A percentile compares a stretch with the other conserved stretches of the same genome.
Conservation (phyloP, 148 eudicot species). For the Polygonum aviculare region DNA sequence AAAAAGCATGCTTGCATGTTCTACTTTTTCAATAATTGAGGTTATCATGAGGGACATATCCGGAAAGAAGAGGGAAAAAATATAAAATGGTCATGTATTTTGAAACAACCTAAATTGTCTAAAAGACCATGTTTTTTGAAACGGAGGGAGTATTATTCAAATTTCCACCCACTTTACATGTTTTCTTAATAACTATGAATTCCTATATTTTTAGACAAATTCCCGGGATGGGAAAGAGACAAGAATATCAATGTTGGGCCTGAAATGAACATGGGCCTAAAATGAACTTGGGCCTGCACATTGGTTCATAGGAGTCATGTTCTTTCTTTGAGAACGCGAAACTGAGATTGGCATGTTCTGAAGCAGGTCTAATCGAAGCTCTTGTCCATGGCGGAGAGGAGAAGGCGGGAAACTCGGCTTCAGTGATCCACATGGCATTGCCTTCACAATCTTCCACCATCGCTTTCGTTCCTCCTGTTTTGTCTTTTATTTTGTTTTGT, state of each 20-base stretch:
- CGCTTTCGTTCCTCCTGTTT: neutral
- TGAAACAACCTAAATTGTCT: too few relatives aligned
- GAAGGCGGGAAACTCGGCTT: neutral
- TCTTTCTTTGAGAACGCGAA: neutral
- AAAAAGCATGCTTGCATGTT: too few relatives aligned
- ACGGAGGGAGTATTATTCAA: too few relatives aligned
- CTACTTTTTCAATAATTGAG: too few relatives aligned
- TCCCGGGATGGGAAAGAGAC: too few relatives aligned
- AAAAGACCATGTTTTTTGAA: too few relatives aligned
- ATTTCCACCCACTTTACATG: too few relatives aligned
- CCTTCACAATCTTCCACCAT: neutral
- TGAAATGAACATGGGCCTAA: neutral
- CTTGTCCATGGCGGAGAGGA: constrained; percentile 7
- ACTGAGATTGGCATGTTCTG: neutral
- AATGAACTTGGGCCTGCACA: neutral
- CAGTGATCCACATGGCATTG: neutral
- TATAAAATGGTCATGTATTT: too few relatives aligned
- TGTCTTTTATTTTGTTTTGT: neutral
- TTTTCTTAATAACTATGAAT: too few relatives aligned
- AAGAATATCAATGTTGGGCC: neutral
- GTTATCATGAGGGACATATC: too few relatives aligned
- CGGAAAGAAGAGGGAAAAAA: too few relatives aligned
- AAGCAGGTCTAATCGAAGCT: neutral
- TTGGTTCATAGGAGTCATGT: neutral
- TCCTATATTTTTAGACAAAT: too few relatives aligned